Evolutionary conservation across 1,139 yeast genomes (phyloP).

Genomic region (Geotrichum cucujoidarum): DNA sequence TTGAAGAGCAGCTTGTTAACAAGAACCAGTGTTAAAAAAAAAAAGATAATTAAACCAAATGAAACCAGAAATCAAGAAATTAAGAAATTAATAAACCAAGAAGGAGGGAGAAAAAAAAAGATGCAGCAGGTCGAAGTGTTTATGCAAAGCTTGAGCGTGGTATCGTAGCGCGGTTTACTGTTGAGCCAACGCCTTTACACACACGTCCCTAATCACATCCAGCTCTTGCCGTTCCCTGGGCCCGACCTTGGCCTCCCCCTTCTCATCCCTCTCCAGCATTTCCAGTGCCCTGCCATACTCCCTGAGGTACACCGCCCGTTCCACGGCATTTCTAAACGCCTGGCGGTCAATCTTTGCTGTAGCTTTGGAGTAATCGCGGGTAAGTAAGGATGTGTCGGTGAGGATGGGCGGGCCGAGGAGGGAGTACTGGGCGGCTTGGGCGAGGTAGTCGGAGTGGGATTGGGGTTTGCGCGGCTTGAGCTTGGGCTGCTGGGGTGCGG

Average conservation of each 20-base stretch:
- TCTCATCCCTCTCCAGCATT: slow-evolving; percentile 24
- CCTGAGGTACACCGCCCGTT: slow-evolving; percentile 33
- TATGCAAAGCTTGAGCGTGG: too few species aligned
- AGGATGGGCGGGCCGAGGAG: slow-evolving; percentile 32
- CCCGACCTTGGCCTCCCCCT: slow-evolving; percentile 21
- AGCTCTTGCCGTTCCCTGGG: slow-evolving; percentile 24
- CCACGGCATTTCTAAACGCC: slow-evolving; percentile 34
- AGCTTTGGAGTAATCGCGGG: slow-evolving; percentile 21
- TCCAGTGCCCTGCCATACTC: slow-evolving; percentile 30
- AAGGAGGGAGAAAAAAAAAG: neutral
- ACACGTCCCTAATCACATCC: slow-evolving; percentile 22
- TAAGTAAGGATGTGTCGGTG: slow-evolving; percentile 25
- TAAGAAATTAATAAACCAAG: too few species aligned
- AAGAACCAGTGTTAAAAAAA: too few species aligned
- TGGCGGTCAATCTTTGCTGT: slow-evolving; percentile 30
- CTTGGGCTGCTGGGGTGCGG: slow-evolving; percentile 4
- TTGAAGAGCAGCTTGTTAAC: too few species aligned
- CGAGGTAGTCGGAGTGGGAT: slow-evolving; percentile 32
- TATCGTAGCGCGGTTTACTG: neutral
- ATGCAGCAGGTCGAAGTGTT: too few species aligned
- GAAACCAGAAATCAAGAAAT: too few species aligned
- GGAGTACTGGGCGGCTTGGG: slow-evolving; percentile 29
- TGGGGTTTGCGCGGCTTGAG: slow-evolving; percentile 32
- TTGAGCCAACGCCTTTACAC: slow-evolving; percentile 11
- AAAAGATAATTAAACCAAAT: too few species aligned